Evolutionary conservation across 805 yeast species (phyloP).

Genomic region (Candida boleticola): DNA sequence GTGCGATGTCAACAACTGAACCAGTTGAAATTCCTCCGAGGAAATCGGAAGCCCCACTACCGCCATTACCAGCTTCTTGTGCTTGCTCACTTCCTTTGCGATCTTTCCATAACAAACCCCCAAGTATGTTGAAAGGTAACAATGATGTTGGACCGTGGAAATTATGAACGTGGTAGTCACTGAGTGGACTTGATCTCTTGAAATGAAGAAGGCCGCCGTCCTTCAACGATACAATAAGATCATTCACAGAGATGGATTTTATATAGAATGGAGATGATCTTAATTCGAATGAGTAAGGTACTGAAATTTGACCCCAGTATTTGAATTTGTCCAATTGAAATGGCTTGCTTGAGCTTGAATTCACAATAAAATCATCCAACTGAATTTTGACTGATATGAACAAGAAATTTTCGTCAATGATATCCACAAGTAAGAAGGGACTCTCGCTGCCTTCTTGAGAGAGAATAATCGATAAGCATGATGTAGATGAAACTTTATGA

Average conservation of each 20-base stretch:
- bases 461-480: conserved; percentile 15
- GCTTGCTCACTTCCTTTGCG: conserved; percentile 4
- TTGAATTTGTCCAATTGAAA: conserved; percentile 31
- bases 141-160: conserved; percentile 50
- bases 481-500: conserved; percentile 15
- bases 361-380: conserved; percentile 40
- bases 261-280: conserved; percentile 29
- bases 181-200: conserved; percentile 35
- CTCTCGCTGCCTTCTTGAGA: conserved; percentile 10
- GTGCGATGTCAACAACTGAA: conserved; percentile 42
- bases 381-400: conserved; percentile 50
- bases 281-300: conserved; percentile 58
- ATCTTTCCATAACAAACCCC: conserved; percentile 17
- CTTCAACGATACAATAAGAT: conserved; percentile 56
- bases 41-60: conserved; percentile 27
- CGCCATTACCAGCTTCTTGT: conserved; percentile 16
- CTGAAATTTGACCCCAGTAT: conserved; percentile 66
- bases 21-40: conserved; percentile 38
- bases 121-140: conserved; percentile 28
- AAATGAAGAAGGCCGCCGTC: conserved; percentile 79
- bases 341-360: conserved; percentile 10
- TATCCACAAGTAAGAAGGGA: conserved; percentile 45
- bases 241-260: conserved; percentile 42
- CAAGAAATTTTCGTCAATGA: conserved; percentile 50
- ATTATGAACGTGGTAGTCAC: conserved; percentile 40